These are phyloP conservation scores for Stachybotrys echinatus DNA, from an alignment of 2,329 filamentous ascomycete genomes.

Conservation along the genomic window DNA sequence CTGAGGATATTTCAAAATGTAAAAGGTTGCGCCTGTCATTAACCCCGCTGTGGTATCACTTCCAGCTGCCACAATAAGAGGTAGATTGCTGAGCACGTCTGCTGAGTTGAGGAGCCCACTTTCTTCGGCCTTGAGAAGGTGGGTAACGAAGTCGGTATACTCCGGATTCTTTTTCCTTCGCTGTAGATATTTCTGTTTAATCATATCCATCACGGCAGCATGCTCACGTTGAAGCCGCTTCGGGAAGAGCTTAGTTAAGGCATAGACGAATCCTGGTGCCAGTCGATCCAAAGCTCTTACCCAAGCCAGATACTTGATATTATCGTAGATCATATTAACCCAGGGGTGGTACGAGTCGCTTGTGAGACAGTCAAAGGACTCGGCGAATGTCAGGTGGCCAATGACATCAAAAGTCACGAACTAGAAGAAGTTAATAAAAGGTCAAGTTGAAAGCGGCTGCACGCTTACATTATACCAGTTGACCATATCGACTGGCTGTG, in stretches of 20 bases:
- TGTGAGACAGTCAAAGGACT: neutral
- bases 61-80: neutral
- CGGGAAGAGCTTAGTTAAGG: neutral
- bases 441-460: neutral
- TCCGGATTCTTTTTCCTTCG: neutral
- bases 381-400: neutral
- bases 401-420: neutral
- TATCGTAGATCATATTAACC: neutral
- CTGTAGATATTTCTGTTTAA: neutral
- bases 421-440: neutral
- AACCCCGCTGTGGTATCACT: neutral
- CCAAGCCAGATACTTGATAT: neutral
- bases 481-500: neutral
- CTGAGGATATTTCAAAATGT: neutral
- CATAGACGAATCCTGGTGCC: neutral
- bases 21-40: neutral
- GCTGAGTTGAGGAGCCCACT: neutral
- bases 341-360: neutral
- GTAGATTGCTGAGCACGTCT: neutral
- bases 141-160: neutral
- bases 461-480: neutral
- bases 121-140: neutral
- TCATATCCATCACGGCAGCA: neutral
- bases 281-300: neutral
- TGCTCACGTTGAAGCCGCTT: neutral